Conservation (phyloP, 345 rosid genomes). For the Erysimum cheiranthoides region DNA sequence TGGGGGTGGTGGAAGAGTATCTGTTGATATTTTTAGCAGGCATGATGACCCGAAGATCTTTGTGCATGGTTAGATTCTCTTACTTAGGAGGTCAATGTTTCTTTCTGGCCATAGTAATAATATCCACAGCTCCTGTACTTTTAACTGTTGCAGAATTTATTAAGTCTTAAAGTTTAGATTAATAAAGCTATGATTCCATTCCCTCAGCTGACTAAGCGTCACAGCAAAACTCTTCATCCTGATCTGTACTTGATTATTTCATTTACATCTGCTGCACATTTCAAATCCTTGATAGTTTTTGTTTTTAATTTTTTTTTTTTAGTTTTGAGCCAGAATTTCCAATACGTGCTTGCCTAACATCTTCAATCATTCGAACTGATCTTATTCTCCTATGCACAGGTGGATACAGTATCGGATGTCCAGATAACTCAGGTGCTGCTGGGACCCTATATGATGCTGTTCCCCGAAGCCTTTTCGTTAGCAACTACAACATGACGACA, state of each 20-base stretch:
- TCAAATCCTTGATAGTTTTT: neutral
- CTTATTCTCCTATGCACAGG: constrained; percentile 57
- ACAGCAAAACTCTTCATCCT: neutral
- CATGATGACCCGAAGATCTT: constrained; percentile 88
- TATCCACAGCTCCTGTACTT: constrained; percentile 11
- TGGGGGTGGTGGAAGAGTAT: constrained; percentile 99
- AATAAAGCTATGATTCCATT: no score
- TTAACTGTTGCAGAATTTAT: constrained; percentile 10
- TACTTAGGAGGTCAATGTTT: constrained; percentile 22
- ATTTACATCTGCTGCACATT: constrained; percentile 19
- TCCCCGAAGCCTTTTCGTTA: constrained; percentile 85
- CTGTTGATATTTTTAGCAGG: constrained; percentile 93
- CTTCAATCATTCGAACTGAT: constrained; percentile 21
- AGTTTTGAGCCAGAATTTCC: neutral
- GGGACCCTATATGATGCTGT: constrained; percentile 98
- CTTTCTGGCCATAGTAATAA: constrained; percentile 5
- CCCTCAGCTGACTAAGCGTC: neutral
- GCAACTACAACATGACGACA: constrained; percentile 86
- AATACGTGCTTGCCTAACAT: constrained; percentile 14
- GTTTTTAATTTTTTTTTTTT: neutral
- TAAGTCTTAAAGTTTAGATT: neutral
- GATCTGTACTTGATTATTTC: constrained; percentile 28
- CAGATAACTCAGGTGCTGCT: constrained; percentile 91
- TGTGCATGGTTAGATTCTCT: constrained; percentile 82
- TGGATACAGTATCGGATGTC: constrained; percentile 83